These are phyloP conservation scores for Malassezia sp. DNA, from an alignment of 1,284 basidiomycete genomes.

Conservation along the genomic window DNA sequence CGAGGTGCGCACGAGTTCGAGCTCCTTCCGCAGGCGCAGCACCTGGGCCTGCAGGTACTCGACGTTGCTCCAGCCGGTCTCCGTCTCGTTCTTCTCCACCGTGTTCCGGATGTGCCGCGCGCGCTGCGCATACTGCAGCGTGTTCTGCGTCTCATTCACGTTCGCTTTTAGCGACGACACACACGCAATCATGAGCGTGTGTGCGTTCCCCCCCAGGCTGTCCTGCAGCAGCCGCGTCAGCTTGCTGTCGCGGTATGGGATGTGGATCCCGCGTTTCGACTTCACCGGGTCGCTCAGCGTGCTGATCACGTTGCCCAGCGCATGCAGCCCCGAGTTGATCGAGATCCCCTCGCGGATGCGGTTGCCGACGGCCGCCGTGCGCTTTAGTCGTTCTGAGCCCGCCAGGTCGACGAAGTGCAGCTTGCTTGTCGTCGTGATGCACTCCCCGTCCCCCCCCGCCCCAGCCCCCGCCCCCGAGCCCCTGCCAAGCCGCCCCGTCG, in stretches of 20 bases:
- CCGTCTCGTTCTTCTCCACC: constrained; percentile 80
- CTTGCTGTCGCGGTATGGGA: constrained; percentile 95
- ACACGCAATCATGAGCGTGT: constrained; percentile 98
- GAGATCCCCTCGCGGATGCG: constrained; percentile 77
- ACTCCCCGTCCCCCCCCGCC: no score
- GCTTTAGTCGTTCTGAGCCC: constrained; percentile 67
- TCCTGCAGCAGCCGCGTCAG: constrained; percentile 86
- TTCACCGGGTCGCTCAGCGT: constrained; percentile 83
- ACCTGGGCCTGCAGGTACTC: constrained; percentile 69
- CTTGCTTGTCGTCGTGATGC: constrained; percentile 82
- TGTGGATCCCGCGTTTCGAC: constrained; percentile 54
- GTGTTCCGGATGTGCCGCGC: constrained; percentile 95
- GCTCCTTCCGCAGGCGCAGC: constrained; percentile 62
- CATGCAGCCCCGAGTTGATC: constrained; percentile 89
- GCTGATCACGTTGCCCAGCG: constrained; percentile 94
- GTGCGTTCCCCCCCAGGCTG: constrained; percentile 93
- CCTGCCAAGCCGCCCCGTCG: background rate
- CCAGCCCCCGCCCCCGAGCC: no score
- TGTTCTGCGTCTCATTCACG: constrained; percentile 84
- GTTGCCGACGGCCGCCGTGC: constrained; percentile 61
- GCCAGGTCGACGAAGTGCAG: constrained; percentile 98
- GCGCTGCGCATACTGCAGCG: constrained; percentile 93
- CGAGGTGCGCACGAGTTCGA: constrained; percentile 52
- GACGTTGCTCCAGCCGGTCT: constrained; percentile 96
- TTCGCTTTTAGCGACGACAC: constrained; percentile 94